Evolutionary conservation across 495 filamentous ascomycete species (phyloP).

Genomic region (Zalerion maritima): DNA sequence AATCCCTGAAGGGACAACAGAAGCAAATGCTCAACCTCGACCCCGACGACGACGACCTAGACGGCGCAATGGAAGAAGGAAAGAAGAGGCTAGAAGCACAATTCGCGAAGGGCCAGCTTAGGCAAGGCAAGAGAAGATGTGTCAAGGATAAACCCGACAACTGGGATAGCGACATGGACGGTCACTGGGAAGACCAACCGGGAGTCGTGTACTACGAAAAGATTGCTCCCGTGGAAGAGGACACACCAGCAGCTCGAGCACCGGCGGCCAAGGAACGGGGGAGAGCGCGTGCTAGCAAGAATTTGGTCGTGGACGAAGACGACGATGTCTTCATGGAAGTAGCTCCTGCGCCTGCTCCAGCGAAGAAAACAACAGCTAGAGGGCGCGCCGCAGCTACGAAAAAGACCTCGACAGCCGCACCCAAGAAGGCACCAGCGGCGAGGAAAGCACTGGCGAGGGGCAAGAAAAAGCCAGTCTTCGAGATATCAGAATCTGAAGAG

Average conservation of each 20-base stretch:
- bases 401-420: constrained; percentile 26
- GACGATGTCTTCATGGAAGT: constrained; percentile 27
- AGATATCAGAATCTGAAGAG: constrained; percentile 47
- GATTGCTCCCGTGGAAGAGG: constrained; percentile 30
- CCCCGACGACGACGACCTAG: constrained; percentile 53
- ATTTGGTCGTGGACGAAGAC: constrained; percentile 21
- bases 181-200: constrained; percentile 68
- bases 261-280: constrained; percentile 16
- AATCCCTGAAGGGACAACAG: constrained; percentile 62
- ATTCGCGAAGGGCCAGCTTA: constrained; percentile 55
- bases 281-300: constrained; percentile 7
- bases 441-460: constrained; percentile 24
- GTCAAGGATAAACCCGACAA: constrained; percentile 60
- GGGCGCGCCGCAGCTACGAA: constrained; percentile 22
- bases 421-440: constrained; percentile 22
- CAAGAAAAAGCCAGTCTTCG: constrained; percentile 37
- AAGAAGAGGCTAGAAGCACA: constrained; percentile 54
- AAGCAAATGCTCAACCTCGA: constrained; percentile 58
- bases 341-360: constrained; percentile 12
- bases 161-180: constrained; percentile 82
- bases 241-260: constrained; percentile 18
- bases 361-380: constrained; percentile 18
- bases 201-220: constrained; percentile 43
- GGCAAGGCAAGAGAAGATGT: constrained; percentile 34
- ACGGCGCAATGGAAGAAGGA: constrained; percentile 55